A percentile compares a stretch with the other conserved stretches of the same genome.
Conservation (phyloP, 352 stramenopile genomes). For the Globisporangium mamillatum region DNA sequence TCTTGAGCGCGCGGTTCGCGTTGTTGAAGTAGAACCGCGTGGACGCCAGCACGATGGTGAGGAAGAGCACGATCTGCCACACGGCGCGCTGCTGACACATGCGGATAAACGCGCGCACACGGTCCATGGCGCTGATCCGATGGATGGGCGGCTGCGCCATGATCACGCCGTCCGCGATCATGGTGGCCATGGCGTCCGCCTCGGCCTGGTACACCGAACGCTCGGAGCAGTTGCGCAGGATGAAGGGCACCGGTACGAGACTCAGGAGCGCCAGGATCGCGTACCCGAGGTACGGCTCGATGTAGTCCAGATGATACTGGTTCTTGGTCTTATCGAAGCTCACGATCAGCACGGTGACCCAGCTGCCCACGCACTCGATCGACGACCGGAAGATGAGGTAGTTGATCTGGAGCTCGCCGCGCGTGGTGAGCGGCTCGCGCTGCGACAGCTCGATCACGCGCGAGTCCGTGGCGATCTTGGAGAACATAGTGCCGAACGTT, state of each 20-base stretch:
- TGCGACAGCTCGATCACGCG: conserved; percentile 81
- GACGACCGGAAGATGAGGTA: conserved; percentile 61
- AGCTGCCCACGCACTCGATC: conserved; percentile 49
- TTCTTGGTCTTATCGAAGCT: conserved; percentile 35
- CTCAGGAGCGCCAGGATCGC: conserved; percentile 46
- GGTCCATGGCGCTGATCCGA: conserved; percentile 13
- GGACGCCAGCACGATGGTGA: conserved; percentile 39
- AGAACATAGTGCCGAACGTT: conserved; percentile 79
- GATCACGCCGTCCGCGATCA: conserved; percentile 4
- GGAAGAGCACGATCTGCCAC: conserved; percentile 76
- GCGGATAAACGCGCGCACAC: conserved; percentile 43
- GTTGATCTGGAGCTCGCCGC: conserved; percentile 75
- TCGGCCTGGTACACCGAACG: conserved; percentile 33
- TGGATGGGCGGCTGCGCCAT: not conserved
- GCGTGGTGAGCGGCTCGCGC: conserved; percentile 61
- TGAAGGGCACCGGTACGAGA: conserved; percentile 57
- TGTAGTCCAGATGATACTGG: conserved; percentile 41
- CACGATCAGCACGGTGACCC: conserved; percentile 45
- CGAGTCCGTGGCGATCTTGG: conserved; percentile 82
- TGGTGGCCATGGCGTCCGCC: conserved; percentile 13
- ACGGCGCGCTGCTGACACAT: conserved; percentile 70
- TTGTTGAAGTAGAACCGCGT: conserved; percentile 47
- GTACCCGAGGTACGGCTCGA: conserved; percentile 55
- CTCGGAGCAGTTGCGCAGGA: conserved; percentile 61
- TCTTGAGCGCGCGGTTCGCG: conserved; percentile 37